These are phyloP conservation scores for Cudoniella acicularis DNA, from an alignment of 495 filamentous ascomycete species.

Conservation along the genomic window DNA sequence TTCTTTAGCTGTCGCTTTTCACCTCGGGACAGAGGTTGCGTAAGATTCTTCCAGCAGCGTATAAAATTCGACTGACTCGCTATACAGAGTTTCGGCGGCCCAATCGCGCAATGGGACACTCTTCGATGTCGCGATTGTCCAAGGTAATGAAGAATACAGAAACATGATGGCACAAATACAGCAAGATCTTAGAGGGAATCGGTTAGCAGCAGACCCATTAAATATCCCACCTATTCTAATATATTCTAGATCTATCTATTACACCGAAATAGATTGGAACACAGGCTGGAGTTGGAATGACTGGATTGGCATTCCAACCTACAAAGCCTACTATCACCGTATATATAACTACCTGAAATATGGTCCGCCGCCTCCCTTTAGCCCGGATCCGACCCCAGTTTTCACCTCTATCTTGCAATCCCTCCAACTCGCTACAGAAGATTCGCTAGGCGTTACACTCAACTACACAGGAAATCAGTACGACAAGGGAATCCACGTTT, in stretches of 20 bases:
- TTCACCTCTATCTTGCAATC: neutral
- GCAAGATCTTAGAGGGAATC: neutral
- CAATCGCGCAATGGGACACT: neutral
- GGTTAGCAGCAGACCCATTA: too few relatives aligned
- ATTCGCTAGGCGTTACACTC: neutral
- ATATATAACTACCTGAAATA: neutral
- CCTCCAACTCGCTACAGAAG: neutral
- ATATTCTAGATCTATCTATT: neutral
- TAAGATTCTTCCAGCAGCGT: neutral
- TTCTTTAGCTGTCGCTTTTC: neutral
- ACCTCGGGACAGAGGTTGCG: neutral
- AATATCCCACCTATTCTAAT: too few relatives aligned
- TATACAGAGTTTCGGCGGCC: neutral
- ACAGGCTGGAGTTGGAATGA: neutral
- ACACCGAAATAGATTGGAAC: neutral
- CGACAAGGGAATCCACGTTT: neutral
- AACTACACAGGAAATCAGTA: neutral
- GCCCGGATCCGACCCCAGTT: neutral
- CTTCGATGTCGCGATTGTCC: neutral
- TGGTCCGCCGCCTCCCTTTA: neutral
- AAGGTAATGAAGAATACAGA: neutral
- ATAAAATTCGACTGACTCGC: neutral
- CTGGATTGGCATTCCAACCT: neutral
- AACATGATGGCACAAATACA: conserved; percentile 1
- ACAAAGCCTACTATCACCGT: neutral